Evolutionary conservation across 371 early-diverging fungal genomes (phyloP).

Genomic region (Nematocida sp.): DNA sequence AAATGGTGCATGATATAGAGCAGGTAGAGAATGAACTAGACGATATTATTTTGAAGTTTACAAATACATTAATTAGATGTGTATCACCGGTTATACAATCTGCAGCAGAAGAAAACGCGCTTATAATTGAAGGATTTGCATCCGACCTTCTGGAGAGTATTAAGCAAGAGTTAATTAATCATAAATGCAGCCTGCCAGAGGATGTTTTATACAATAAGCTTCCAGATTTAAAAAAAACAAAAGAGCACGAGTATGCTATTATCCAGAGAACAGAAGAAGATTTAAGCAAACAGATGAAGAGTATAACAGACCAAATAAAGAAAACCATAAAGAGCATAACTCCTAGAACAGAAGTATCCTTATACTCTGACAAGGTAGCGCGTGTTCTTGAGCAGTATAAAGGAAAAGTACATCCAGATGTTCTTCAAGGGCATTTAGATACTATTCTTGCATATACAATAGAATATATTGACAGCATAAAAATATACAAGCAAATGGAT

Average conservation of each 20-base stretch:
- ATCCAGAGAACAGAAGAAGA: conserved; percentile 9
- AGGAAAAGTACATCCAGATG: neutral
- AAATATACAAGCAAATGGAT: conserved; percentile 36
- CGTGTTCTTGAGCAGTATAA: conserved; percentile 18
- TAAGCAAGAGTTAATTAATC: conserved; percentile 7
- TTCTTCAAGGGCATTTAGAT: conserved; percentile 17
- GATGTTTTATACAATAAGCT: conserved; percentile 5
- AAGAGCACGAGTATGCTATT: conserved; percentile 5
- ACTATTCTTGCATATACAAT: neutral
- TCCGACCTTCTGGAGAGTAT: neutral
- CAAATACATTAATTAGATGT: neutral
- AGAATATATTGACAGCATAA: conserved; percentile 17
- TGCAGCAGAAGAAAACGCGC: neutral
- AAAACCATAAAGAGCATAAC: conserved; percentile 4
- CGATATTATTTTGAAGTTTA: conserved; percentile 48
- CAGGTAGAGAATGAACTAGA: conserved; percentile 56
- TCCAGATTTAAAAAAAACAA: conserved; percentile 25
- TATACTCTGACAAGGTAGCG: conserved; percentile 18
- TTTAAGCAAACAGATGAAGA: neutral
- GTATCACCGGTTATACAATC: neutral
- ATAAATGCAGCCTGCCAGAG: conserved; percentile 2
- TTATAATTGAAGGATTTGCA: conserved; percentile 18
- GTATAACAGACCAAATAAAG: neutral
- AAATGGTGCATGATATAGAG: conserved; percentile 26
- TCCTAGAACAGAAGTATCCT: neutral